Base-by-base conservation (phyloP, 1,284 basidiomycete species). In the Sutorius eximius region DNA sequence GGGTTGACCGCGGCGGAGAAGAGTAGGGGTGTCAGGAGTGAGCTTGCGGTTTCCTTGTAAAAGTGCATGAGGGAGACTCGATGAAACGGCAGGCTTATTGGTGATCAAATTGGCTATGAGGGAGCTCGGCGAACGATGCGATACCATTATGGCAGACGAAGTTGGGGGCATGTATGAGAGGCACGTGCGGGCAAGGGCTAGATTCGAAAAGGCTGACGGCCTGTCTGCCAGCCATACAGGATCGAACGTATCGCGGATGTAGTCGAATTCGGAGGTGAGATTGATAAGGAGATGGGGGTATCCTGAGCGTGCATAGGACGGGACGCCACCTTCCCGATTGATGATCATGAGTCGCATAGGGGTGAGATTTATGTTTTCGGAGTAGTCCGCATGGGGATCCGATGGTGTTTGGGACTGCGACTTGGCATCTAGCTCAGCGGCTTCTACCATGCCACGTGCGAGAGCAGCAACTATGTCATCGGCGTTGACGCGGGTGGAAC, bases 71-170 rank as follows among this genome's bases (percentile, higher is more conserved):
- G 96, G 95, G 27, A 99, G 80, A 56, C 92, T 95, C 2, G 96
- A 97, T 61, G 92, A 95, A 62, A 98, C 87, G 1, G 95, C 95
- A 2, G 97, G 97, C 70, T 96, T 97, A 75, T 99, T 99, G 46
- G 97, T 99, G 69, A 99, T 96, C 42, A 99, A 81, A 72, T 99
- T 98, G 43, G 86, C 96, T 63, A 99, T 98, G 57, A 99, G 84
- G 3, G 92, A 93, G 55, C 91, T 93, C 0, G 95, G 93, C 2
- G 95, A 97, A 34, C 95, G 92, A 75, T 99, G 97, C 13, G 94
- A 97, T 49, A 98, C 97, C 81, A 99, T 90, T 59, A 99, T 81
- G 13, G 95, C 96, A 18, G 93, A 96, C 3, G 95, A 93, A 1
- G 90, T 85, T 12, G 89, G 83, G 0, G 97, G 97, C 92, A 99